A percentile compares a stretch with the other conserved stretches of the same genome.
Conservation (phyloP, 768 basidiomycete genomes). For the Hydnomerulius pinastri region DNA sequence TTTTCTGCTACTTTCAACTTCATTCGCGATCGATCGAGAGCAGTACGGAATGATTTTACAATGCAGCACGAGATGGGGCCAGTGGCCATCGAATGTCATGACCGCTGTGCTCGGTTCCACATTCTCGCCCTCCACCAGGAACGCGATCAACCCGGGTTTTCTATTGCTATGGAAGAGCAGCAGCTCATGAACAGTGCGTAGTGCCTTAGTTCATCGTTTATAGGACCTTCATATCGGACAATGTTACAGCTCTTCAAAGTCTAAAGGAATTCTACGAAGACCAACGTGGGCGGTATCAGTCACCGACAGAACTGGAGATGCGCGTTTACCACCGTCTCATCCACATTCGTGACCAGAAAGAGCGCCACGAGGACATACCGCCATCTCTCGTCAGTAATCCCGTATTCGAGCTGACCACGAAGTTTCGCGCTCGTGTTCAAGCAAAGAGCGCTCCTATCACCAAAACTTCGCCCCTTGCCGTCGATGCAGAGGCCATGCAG, state of each 20-base stretch:
- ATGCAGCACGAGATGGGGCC: conserved; percentile 83
- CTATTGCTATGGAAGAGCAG: conserved; percentile 76
- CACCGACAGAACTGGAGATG: conserved; percentile 92
- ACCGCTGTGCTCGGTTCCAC: conserved; percentile 92
- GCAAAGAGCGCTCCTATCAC: conserved; percentile 72
- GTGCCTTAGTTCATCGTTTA: not conserved
- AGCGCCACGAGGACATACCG: conserved; percentile 75
- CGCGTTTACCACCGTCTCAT: conserved; percentile 92
- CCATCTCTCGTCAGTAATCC: conserved; percentile 66
- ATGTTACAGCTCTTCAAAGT: conserved; percentile 76
- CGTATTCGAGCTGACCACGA: conserved; percentile 79
- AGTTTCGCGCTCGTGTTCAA: conserved; percentile 81
- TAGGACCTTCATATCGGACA: conserved; percentile 1
- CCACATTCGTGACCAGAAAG: conserved; percentile 83
- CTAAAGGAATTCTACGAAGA: conserved; percentile 94
- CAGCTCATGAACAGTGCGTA: conserved; percentile 90
- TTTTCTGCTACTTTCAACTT: conserved; percentile 77
- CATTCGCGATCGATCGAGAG: conserved; percentile 88
- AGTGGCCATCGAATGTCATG: conserved; percentile 85
- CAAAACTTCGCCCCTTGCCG: conserved; percentile 62
- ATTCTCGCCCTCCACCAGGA: conserved; percentile 76
- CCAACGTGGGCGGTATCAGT: conserved; percentile 63
- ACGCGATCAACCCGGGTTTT: conserved; percentile 59
- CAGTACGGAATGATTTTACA: conserved; percentile 91
- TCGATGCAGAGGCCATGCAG: conserved; percentile 66